Conservation (phyloP, 208 protist species). For the Leishmania tropica region DNA sequence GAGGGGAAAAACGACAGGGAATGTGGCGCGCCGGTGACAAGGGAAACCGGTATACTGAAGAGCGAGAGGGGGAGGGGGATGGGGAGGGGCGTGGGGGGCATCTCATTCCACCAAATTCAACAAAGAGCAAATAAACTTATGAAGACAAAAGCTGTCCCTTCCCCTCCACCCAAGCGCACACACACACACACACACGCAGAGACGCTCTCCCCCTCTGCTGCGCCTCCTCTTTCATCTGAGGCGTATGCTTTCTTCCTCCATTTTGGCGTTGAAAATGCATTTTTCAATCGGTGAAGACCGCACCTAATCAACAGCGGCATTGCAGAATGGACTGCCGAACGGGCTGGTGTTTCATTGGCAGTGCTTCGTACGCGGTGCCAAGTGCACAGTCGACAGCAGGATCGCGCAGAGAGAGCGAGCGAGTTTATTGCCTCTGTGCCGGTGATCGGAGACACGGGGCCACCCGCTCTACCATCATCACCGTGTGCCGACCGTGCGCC, state of each 20-base stretch:
- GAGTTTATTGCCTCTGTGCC: background rate
- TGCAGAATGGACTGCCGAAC: background rate
- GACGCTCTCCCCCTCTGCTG: no score
- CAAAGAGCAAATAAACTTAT: background rate
- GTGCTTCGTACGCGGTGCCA: background rate
- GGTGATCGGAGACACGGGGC: background rate
- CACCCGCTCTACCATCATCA: background rate
- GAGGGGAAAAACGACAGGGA: background rate
- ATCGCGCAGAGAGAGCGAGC: background rate
- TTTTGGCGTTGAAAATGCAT: background rate
- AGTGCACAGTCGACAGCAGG: no score
- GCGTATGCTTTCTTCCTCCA: background rate
- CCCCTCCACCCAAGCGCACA: no score
- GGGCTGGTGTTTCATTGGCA: background rate
- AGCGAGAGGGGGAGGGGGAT: no score
- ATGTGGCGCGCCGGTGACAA: background rate
- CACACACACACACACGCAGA: background rate
- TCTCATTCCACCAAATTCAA: no score
- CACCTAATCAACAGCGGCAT: background rate
- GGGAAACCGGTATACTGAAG: background rate
- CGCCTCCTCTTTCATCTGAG: no score
- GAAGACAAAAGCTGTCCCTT: background rate
- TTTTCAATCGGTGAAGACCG: background rate
- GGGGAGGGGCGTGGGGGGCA: no score
- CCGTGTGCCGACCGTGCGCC: background rate